A percentile compares a stretch with the other conserved stretches of the same genome.
These are phyloP conservation scores for Rhodomyrtus psidioides DNA, from an alignment of 441 rosid genomes.

Conservation along the genomic window DNA sequence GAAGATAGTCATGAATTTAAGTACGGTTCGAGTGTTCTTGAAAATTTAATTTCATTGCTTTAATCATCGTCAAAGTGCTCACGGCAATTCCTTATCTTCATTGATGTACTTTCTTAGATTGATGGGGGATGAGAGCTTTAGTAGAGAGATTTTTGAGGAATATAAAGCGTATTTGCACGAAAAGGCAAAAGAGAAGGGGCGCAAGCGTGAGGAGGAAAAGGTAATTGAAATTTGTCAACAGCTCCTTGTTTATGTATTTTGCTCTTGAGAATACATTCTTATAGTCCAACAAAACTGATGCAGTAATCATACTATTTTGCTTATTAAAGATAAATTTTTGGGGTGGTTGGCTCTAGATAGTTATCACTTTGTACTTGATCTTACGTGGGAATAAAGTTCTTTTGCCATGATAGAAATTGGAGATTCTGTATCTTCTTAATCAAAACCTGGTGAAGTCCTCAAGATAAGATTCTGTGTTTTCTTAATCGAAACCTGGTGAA, in stretches of 20 bases:
- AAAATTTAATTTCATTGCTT: background rate
- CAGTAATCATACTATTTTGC: background rate
- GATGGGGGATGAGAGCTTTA: conserved; percentile 60
- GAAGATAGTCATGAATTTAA: conserved; percentile 85
- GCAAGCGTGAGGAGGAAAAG: conserved; percentile 95
- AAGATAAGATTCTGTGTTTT: background rate
- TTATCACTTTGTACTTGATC: background rate
- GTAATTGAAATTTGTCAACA: conserved; percentile 15
- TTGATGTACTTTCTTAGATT: conserved; percentile 31
- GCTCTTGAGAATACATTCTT: background rate
- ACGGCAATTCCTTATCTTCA: background rate
- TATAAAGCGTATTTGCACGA: conserved; percentile 62
- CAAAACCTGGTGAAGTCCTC: background rate
- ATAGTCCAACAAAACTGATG: background rate
- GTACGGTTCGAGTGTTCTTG: conserved; percentile 17
- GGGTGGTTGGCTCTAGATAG: background rate
- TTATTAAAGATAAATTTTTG: background rate
- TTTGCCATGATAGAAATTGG: background rate
- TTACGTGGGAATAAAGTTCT: background rate
- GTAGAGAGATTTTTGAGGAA: conserved; percentile 76
- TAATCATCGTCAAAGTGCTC: background rate
- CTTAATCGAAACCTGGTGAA: background rate
- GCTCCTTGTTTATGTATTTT: background rate
- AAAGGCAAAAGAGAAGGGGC: conserved; percentile 92
- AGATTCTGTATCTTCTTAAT: background rate